Base-by-base conservation (phyloP, 2,329 filamentous ascomycete genomes). In the Coniochaeta sp. region DNA sequence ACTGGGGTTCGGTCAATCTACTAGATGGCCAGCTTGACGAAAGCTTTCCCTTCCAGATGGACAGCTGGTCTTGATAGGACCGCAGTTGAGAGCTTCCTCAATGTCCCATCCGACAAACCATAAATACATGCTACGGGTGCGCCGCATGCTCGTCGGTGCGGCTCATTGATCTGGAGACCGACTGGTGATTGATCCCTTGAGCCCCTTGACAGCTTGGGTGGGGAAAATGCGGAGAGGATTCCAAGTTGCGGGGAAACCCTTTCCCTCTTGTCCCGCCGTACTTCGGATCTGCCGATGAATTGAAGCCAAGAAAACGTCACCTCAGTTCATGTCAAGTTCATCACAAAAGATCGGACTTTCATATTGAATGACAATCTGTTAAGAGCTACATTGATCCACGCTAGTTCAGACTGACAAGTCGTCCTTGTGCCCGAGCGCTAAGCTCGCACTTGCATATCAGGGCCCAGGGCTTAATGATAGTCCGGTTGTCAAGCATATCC, bases 161-260 rank as follows among this genome's bases (percentile, higher is more conserved):
- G 38, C 38, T 40, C n/a, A 17, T 40, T 40, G 9, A n/a, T 40
- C 17, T 40, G 17, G 38, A n/a, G 16, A 6, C 11, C 36, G 36
- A 38, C 36, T 40, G 38, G 4, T n/a, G 17, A 6, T 19, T 3
- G 38, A 40, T 40, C 38, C 38, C 38, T 17, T 40, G 38, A 40
- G 9, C 38, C 38, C 38, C 38, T n/a, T 2, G 38, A 17, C 47
- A n/a, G 47, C 26, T 52, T 52, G 47, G 2, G 12, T 9, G 47
- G 47, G 47, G 47, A 31, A 38, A 38, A 57, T 38, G 31, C 31
- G 31, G 54, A 38, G 54, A 52, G 47, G 26, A 24, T 24, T 24
- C n/a, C 28, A 57, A 16, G 28, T 24, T 36, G 54, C 54, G 54
- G 54, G 54, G 54, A 57, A 57, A 57, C 54, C 31, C 28, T 57